phyloP scores from a whole-genome alignment of 495 filamentous ascomycete species.

The Penicillium manginii region DNA sequence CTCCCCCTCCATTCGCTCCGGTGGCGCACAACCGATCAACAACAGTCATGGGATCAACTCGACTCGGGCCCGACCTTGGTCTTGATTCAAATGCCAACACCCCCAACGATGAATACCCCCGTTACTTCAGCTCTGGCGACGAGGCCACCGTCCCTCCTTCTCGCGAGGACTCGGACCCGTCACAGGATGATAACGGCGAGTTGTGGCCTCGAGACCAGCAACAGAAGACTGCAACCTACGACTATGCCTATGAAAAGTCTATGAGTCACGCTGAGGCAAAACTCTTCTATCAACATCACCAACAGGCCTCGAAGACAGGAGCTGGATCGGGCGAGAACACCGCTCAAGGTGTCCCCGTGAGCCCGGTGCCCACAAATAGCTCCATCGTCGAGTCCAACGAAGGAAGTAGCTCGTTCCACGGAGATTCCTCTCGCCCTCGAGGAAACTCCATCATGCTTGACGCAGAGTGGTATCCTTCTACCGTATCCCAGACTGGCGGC shows the following conservation, averaged over 20 bases:
- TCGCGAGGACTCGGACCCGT: conserved; percentile 14
- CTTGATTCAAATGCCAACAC: conserved; percentile 33
- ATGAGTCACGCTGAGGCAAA: conserved; percentile 91
- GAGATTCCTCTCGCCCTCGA: conserved; percentile 10
- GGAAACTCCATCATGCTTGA: conserved; percentile 20
- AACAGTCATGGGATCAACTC: conserved; percentile 30
- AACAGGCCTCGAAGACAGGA: conserved; percentile 49
- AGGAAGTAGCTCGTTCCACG: conserved; percentile 1
- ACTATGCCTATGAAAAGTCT: conserved; percentile 86
- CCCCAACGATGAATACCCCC: conserved; percentile 16
- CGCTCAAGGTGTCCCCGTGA: conserved; percentile 14
- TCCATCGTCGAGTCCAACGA: conserved; percentile 16
- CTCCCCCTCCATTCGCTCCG: neutral
- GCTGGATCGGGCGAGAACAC: conserved; percentile 24
- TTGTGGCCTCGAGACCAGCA: conserved; percentile 66
- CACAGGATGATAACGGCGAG: conserved; percentile 6
- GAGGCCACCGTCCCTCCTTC: conserved; percentile 13
- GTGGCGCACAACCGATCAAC: neutral
- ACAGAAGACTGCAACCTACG: conserved; percentile 80
- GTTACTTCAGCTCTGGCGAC: conserved; percentile 14
- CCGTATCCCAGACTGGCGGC: conserved; percentile 8
- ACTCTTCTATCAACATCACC: conserved; percentile 90
- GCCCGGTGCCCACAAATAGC: conserved; percentile 21
- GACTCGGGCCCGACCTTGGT: conserved; percentile 20
- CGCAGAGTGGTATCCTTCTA: conserved; percentile 20